Conservation (phyloP, 371 early-diverging fungal genomes). For the Smittium mucronatum region DNA sequence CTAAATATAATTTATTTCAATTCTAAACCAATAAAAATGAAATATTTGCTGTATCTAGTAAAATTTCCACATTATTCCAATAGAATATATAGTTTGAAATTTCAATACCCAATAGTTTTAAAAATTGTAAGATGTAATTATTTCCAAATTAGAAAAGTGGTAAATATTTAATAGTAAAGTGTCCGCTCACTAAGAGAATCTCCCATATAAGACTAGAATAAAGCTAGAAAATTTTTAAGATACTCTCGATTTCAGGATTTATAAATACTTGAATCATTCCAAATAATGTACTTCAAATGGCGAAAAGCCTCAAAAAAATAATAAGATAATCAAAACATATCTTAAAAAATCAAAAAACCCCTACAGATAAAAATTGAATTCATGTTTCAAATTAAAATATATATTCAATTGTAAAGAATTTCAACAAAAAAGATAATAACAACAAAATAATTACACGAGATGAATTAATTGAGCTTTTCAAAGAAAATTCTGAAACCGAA, state of each 20-base stretch:
- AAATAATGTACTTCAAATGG: neutral
- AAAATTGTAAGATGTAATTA: too few relatives aligned
- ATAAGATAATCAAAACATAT: neutral
- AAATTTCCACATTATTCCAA: too few relatives aligned
- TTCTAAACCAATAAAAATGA: too few relatives aligned
- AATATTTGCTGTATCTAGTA: too few relatives aligned
- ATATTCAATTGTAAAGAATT: neutral
- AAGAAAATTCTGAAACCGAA: neutral
- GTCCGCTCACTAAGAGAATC: too few relatives aligned
- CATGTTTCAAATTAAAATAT: neutral
- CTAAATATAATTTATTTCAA: too few relatives aligned
- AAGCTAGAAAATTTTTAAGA: neutral
- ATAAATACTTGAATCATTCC: neutral
- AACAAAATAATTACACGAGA: neutral
- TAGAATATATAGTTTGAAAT: too few relatives aligned
- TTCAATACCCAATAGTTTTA: too few relatives aligned
- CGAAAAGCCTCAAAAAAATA: neutral
- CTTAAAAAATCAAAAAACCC: neutral
- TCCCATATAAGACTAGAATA: neutral
- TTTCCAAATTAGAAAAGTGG: too few relatives aligned
- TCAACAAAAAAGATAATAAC: neutral
- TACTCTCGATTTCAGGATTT: neutral
- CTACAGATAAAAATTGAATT: neutral
- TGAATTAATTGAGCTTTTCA: neutral
- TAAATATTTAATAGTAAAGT: too few relatives aligned